phyloP scores from a whole-genome alignment of 164 flowering plant genomes.

The Annona squamosa region DNA sequence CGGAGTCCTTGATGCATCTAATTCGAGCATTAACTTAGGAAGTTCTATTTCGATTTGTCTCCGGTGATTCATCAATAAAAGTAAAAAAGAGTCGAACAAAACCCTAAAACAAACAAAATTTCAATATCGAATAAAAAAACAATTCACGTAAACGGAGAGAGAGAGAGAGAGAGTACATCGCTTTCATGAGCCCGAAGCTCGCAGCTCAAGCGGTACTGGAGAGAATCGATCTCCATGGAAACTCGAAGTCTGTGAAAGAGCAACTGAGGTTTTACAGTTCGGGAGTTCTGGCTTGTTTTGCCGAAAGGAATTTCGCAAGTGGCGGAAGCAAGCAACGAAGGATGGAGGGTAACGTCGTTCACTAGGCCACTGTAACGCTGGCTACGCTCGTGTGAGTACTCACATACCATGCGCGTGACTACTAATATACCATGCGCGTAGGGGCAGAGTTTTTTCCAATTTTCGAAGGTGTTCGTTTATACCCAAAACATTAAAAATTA shows the following conservation, averaged over 20 bases:
- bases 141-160: not conserved
- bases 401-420: no score
- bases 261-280: not conserved
- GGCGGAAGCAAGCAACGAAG: not conserved
- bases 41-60: no score
- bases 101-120: no score
- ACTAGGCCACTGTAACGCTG: no score
- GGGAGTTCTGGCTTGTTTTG: not conserved
- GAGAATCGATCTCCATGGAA: slow-evolving; percentile 45
- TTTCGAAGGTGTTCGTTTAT: no score
- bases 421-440: no score
- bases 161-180: slow-evolving; percentile 36
- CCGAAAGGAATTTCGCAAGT: not conserved
- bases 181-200: slow-evolving; percentile 64
- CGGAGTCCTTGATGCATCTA: no score
- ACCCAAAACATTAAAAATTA: no score
- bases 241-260: not conserved
- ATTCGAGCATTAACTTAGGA: no score
- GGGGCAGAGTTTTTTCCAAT: no score
- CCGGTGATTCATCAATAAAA: no score
- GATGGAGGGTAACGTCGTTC: not conserved
- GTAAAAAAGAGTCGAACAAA: not conserved
- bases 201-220: slow-evolving; percentile 42
- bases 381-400: no score
- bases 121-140: not conserved